These are phyloP conservation scores for Phyllosticta citrichinensis DNA, from an alignment of 2,329 filamentous ascomycete species.

Conservation along the genomic window DNA sequence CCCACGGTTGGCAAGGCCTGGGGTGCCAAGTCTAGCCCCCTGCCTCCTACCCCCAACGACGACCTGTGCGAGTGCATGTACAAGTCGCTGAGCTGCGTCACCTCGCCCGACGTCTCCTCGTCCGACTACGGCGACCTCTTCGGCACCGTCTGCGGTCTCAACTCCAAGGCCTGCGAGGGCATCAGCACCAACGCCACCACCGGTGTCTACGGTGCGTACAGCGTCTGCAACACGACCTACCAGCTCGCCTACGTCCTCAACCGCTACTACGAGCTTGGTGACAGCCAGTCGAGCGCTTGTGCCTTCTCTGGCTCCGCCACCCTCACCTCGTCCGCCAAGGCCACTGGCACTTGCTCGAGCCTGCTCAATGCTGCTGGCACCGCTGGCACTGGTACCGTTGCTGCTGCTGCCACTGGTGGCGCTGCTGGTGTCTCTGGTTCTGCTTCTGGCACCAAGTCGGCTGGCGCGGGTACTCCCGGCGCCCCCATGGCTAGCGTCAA, in stretches of 20 bases:
- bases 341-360: constrained; percentile 43
- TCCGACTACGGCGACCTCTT: constrained; percentile 61
- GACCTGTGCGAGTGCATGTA: constrained; percentile 81
- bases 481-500: constrained; percentile 37
- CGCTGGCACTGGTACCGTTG: constrained; percentile 47
- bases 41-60: constrained; percentile 74
- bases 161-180: constrained; percentile 50
- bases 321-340: constrained; percentile 39
- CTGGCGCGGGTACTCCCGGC: constrained; percentile 29
- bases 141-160: constrained; percentile 56
- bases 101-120: constrained; percentile 45
- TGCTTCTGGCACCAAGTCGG: constrained; percentile 16
- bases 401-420: constrained; percentile 35
- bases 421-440: constrained; percentile 15
- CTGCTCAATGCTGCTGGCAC: constrained; percentile 55
- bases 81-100: constrained; percentile 59
- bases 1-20: constrained; percentile 56
- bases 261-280: constrained; percentile 56
- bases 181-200: constrained; percentile 57
- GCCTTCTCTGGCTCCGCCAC: constrained; percentile 60
- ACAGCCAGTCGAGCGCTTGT: constrained; percentile 50
- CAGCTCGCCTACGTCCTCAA: constrained; percentile 67
- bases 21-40: constrained; percentile 53
- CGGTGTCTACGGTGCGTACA: constrained; percentile 66
- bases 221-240: constrained; percentile 61